A percentile compares a stretch with the other conserved stretches of the same genome.
Evolutionary conservation across 2,329 filamentous ascomycete species (phyloP).

Genomic region (Triangularia verruculosa): DNA sequence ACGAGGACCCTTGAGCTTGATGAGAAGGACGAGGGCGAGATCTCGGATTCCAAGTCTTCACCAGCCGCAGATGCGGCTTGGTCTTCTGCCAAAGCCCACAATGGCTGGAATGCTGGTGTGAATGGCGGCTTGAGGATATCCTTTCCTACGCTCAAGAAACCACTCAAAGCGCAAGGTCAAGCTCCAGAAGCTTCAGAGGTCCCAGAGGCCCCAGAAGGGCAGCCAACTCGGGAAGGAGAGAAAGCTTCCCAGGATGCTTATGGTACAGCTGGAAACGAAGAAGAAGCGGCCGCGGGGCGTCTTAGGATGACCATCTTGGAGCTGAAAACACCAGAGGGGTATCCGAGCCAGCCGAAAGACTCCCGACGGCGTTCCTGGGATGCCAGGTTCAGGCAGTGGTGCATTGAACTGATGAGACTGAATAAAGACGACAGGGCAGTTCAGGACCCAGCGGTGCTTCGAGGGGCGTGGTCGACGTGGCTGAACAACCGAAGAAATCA

Average conservation of each 20-base stretch:
- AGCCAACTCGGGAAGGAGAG: neutral
- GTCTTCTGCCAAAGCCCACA: conserved; percentile 10
- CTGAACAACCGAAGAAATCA: conserved; percentile 12
- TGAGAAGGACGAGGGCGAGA: conserved; percentile 29
- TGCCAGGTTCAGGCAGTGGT: conserved; percentile 18
- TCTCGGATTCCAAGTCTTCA: neutral
- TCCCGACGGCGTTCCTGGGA: conserved; percentile 15
- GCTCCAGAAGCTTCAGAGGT: neutral
- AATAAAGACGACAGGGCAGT: conserved; percentile 16
- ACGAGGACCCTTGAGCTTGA: conserved; percentile 21
- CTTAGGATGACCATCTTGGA: neutral
- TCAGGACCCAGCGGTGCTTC: conserved; percentile 13
- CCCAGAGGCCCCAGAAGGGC: neutral
- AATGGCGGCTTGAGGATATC: conserved; percentile 29
- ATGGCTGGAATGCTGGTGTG: conserved; percentile 32
- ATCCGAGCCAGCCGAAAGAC: conserved; percentile 3
- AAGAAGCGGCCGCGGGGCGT: too few species aligned
- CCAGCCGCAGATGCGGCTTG: neutral
- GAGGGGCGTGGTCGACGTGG: conserved; percentile 22
- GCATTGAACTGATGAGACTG: conserved; percentile 17
- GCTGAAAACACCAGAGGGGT: conserved; percentile 15
- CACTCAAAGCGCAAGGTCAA: neutral
- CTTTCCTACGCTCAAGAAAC: conserved; percentile 21
- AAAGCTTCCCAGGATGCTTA: neutral
- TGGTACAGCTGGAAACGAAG: neutral